These are phyloP conservation scores for Tuber borchii DNA, from an alignment of 495 filamentous ascomycete species.

Conservation along the genomic window DNA sequence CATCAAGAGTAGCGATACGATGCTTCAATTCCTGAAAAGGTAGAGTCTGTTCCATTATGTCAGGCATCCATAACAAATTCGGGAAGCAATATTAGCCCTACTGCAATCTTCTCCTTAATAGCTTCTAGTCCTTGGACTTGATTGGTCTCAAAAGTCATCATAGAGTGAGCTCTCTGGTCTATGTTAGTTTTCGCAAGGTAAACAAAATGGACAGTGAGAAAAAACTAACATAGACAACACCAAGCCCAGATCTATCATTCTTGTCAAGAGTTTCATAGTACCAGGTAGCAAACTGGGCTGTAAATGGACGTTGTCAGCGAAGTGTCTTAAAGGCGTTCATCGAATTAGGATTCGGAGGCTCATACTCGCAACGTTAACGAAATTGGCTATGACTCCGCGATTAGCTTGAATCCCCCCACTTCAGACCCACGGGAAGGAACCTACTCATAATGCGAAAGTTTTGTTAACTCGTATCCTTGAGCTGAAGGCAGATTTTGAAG, in stretches of 20 bases:
- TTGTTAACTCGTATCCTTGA: conserved; percentile 1
- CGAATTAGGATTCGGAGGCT: background rate
- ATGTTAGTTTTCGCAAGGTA: conserved; percentile 5
- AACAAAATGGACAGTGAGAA: background rate
- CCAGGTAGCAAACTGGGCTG: conserved; percentile 75
- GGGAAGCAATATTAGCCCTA: conserved; percentile 43
- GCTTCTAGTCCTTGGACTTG: conserved; percentile 52
- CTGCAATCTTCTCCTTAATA: conserved; percentile 73
- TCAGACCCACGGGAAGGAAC: background rate
- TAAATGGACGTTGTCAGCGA: conserved; percentile 9
- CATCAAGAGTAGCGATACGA: conserved; percentile 60
- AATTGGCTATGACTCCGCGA: conserved; percentile 6
- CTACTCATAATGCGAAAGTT: background rate
- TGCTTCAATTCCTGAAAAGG: conserved; percentile 77
- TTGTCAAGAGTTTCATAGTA: conserved; percentile 84
- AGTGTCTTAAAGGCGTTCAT: background rate
- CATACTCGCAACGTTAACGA: conserved; percentile 28
- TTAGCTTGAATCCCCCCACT: background rate
- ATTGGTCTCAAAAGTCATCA: conserved; percentile 81
- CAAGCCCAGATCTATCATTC: conserved; percentile 53
- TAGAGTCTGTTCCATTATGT: conserved; percentile 51
- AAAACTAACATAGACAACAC: conserved; percentile 67
- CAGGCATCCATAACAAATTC: background rate
- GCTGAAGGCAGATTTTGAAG: background rate
- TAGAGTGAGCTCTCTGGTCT: conserved; percentile 69